phyloP scores from a whole-genome alignment of 2,329 filamentous ascomycete genomes.

The Aspergillus puulaauensis region DNA sequence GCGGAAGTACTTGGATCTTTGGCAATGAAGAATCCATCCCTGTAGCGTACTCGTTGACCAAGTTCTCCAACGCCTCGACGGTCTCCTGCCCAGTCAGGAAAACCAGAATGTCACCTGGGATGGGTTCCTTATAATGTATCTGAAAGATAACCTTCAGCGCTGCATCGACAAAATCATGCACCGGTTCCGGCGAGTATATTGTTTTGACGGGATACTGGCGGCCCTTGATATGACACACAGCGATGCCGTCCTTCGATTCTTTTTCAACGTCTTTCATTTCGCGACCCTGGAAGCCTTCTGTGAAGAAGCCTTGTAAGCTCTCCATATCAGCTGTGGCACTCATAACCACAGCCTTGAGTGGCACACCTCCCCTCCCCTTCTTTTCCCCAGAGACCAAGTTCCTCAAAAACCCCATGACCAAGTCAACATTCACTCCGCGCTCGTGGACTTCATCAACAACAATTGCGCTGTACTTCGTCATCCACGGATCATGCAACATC shows the following conservation, averaged over 20 bases:
- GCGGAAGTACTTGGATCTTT: slow-evolving; percentile 66
- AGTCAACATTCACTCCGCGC: slow-evolving; percentile 88
- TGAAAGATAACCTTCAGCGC: slow-evolving; percentile 80
- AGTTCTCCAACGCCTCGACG: slow-evolving; percentile 76
- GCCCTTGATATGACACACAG: slow-evolving; percentile 73
- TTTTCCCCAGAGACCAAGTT: slow-evolving; percentile 64
- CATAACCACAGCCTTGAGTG: slow-evolving; percentile 91
- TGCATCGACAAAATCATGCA: slow-evolving; percentile 78
- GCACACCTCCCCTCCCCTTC: slow-evolving; percentile 66
- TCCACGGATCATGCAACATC: slow-evolving; percentile 77
- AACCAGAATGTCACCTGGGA: slow-evolving; percentile 91
- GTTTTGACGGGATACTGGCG: slow-evolving; percentile 83
- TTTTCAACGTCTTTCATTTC: slow-evolving; percentile 7
- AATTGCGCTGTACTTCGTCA: slow-evolving; percentile 83
- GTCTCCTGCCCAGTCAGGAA: slow-evolving; percentile 93
- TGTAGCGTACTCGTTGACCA: slow-evolving; percentile 76
- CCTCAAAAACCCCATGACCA: slow-evolving; percentile 84
- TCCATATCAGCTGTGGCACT: slow-evolving; percentile 93
- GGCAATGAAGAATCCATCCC: slow-evolving; percentile 74
- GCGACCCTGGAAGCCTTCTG: slow-evolving; percentile 27
- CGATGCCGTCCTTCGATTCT: slow-evolving; percentile 37
- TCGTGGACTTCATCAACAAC: slow-evolving; percentile 98
- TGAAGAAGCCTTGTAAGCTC: slow-evolving; percentile 73
- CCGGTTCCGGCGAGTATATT: slow-evolving; percentile 69
- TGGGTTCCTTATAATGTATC: slow-evolving; percentile 80